A percentile compares a stretch with the other conserved stretches of the same genome.
Conservation (phyloP, 31 red algal species). For the Odonthalia washingtoniensis region DNA sequence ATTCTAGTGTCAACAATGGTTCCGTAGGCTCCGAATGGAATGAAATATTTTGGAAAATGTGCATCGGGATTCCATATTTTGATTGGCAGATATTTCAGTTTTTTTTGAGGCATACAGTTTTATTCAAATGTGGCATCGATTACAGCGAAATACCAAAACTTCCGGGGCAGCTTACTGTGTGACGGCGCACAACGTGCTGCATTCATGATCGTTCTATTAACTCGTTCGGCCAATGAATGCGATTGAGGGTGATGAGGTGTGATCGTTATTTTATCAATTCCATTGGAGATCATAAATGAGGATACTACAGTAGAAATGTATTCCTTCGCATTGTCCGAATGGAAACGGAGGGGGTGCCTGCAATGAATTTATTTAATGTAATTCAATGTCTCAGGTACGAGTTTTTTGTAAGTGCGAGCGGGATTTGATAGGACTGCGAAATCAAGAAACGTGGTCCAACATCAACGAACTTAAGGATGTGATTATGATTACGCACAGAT, state of each 20-base stretch:
- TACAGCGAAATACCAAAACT: not conserved
- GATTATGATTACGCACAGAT: not conserved
- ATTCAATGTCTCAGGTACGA: not conserved
- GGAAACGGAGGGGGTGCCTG: not conserved
- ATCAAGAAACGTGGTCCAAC: not conserved
- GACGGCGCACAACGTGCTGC: not conserved
- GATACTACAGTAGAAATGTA: not conserved
- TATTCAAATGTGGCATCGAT: not conserved
- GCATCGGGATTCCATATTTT: not conserved
- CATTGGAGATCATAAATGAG: not conserved
- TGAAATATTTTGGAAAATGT: not conserved
- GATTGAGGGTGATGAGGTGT: not conserved
- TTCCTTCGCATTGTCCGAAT: conserved; percentile 8
- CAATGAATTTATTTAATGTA: not conserved
- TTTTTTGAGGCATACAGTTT: not conserved
- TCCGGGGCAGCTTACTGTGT: not conserved
- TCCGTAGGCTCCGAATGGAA: not conserved
- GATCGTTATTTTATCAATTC: not conserved
- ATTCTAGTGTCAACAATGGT: not conserved
- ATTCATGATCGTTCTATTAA: not conserved
- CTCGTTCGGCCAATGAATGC: not conserved
- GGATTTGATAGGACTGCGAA: not conserved
- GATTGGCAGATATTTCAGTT: no score
- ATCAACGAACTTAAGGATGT: not conserved
- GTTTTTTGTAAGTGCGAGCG: not conserved